Evolutionary conservation across 2,329 filamentous ascomycete genomes (phyloP).

Genomic region (Colletotrichum tabaci): DNA sequence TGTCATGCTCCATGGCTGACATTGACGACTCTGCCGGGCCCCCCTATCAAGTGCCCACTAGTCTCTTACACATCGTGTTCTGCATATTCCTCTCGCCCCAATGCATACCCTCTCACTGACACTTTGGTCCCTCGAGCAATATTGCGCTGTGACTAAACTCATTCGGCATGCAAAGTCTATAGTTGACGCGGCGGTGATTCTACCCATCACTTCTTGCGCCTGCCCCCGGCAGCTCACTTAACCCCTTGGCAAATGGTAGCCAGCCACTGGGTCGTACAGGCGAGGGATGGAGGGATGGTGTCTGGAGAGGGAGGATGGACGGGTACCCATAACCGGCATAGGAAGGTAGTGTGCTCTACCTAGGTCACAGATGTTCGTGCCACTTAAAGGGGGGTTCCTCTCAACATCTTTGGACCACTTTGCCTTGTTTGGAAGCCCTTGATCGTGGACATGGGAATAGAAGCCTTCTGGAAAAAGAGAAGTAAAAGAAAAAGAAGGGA

Average conservation of each 20-base stretch:
- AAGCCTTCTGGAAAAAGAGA: conserved; percentile 31
- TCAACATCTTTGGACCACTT: not conserved
- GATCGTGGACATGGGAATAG: conserved; percentile 3
- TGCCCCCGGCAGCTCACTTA: not conserved
- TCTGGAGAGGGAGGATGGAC: not conserved
- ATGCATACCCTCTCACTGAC: not conserved
- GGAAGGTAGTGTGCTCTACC: not conserved
- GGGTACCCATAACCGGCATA: conserved; percentile 4
- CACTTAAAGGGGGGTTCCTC: not conserved
- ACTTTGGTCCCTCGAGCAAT: not conserved
- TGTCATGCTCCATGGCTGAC: conserved; percentile 27
- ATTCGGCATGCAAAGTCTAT: not conserved
- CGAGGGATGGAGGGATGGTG: not conserved
- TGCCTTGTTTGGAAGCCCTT: not conserved
- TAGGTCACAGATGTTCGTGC: conserved; percentile 20
- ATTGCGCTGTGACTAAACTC: not conserved
- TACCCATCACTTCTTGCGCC: not conserved
- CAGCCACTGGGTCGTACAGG: not conserved
- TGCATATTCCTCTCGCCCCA: not conserved
- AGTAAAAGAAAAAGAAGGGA: not conserved
- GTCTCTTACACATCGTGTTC: not conserved
- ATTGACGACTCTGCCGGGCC: conserved; percentile 7
- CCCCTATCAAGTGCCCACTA: not conserved
- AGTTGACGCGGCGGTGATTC: not conserved
- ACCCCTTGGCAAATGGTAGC: not conserved